Percentiles rank a stretch among this genome's conserved stretches.
Conservation (phyloP, 768 basidiomycete species). For the Cystofilobasidium bisporidii region DNA sequence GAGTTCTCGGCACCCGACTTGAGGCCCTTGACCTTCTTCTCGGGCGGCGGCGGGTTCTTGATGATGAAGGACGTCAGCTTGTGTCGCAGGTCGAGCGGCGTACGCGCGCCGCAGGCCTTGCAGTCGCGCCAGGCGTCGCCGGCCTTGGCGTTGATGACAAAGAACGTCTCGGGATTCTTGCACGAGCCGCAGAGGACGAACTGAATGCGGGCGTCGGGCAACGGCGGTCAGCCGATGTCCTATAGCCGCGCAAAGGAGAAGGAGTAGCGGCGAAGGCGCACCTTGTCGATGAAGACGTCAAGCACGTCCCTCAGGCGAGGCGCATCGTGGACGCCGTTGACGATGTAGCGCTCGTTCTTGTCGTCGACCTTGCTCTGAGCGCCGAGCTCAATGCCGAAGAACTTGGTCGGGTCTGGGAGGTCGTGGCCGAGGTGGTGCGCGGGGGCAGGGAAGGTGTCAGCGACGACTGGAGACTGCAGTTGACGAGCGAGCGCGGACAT, state of each 20-base stretch:
- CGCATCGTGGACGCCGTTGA: slow-evolving; percentile 92
- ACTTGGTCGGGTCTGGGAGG: slow-evolving; percentile 79
- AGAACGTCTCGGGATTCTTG: slow-evolving; percentile 98
- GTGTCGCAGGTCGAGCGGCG: slow-evolving; percentile 88
- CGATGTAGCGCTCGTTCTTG: slow-evolving; percentile 94
- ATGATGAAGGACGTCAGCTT: slow-evolving; percentile 92
- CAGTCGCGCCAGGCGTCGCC: slow-evolving; percentile 92
- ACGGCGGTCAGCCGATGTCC: too few species aligned
- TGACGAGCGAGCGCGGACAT: background rate
- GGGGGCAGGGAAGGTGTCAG: too few species aligned
- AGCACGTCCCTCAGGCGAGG: slow-evolving; percentile 86
- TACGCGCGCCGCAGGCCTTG: slow-evolving; percentile 94
- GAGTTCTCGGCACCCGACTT: slow-evolving; percentile 40
- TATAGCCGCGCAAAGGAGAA: too few species aligned
- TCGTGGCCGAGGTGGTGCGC: too few species aligned
- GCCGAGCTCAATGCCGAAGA: slow-evolving; percentile 96
- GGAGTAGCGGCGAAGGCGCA: too few species aligned
- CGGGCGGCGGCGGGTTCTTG: slow-evolving; percentile 90
- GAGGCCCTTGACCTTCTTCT: slow-evolving; percentile 51
- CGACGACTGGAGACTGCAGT: too few species aligned
- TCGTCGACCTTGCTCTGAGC: slow-evolving; percentile 95
- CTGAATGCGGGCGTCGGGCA: slow-evolving; percentile 43
- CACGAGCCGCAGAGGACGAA: slow-evolving; percentile 94
- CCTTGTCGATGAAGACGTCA: slow-evolving; percentile 84
- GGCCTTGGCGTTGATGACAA: slow-evolving; percentile 66